Conservation (phyloP, 352 stramenopile species). For the Peronospora tabacina region DNA sequence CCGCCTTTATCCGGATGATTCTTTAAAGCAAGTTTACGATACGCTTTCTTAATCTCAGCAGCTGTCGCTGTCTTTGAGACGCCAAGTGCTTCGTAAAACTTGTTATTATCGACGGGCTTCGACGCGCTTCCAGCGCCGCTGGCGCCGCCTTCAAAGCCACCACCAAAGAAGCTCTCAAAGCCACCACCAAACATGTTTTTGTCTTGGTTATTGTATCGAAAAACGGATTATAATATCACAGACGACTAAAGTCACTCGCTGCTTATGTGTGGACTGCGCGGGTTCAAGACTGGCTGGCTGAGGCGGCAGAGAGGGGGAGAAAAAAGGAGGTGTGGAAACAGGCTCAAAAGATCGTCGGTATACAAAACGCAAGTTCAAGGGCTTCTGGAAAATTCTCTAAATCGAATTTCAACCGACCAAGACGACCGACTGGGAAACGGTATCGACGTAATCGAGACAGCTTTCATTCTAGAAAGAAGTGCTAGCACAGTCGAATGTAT, state of each 20-base stretch:
- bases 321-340: constrained; percentile 21
- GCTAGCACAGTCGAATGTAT: too few species aligned
- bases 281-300: constrained; percentile 28
- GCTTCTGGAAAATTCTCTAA: constrained; percentile 28
- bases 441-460: constrained; percentile 2
- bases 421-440: constrained; percentile 14
- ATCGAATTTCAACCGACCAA: constrained; percentile 11
- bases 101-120: constrained; percentile 80
- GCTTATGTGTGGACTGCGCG: constrained; percentile 22
- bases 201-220: constrained; percentile 12
- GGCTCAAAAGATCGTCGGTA: constrained; percentile 25
- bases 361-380: constrained; percentile 24
- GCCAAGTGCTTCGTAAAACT: constrained; percentile 85
- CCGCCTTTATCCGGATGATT: constrained; percentile 99
- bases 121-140: constrained; percentile 24
- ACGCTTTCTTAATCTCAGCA: constrained; percentile 88
- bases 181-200: constrained; percentile 69
- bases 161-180: constrained; percentile 84
- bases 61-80: constrained; percentile 76
- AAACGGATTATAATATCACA: not conserved
- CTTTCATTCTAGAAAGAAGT: constrained; percentile 12
- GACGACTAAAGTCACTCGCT: constrained; percentile 3
- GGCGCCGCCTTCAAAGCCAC: constrained; percentile 49
- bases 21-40: constrained; percentile 86
- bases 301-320: constrained; percentile 5